Conservation (phyloP, 2,329 filamentous ascomycete genomes). For the Alternaria rosae region DNA sequence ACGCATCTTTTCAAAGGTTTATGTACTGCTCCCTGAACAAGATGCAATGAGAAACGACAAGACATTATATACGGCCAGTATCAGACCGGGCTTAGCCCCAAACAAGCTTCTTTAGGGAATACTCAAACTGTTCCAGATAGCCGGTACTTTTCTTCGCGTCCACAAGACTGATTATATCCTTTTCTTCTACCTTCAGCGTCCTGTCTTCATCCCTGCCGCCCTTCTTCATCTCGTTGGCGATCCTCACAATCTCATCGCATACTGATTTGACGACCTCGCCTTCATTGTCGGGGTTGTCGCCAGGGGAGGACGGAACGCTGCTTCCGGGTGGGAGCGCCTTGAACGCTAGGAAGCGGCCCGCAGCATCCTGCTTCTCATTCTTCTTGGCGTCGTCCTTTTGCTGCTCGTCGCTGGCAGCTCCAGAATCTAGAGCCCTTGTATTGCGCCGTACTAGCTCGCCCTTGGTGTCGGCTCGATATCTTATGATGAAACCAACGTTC, state of each 20-base stretch:
- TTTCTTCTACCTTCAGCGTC: slow-evolving; percentile 57
- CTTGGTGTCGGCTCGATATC: slow-evolving; percentile 75
- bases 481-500: slow-evolving; percentile 85
- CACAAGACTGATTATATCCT: slow-evolving; percentile 80
- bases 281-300: slow-evolving; percentile 53
- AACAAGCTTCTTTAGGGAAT: slow-evolving; percentile 91
- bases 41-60: not conserved
- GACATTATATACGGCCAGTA: not conserved
- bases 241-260: slow-evolving; percentile 77
- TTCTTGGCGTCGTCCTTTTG: slow-evolving; percentile 16
- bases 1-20: not conserved
- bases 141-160: slow-evolving; percentile 90
- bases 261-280: slow-evolving; percentile 68
- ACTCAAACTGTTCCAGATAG: slow-evolving; percentile 83
- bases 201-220: slow-evolving; percentile 49
- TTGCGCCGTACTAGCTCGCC: slow-evolving; percentile 80
- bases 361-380: slow-evolving; percentile 29
- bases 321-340: slow-evolving; percentile 62
- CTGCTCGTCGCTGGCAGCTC: slow-evolving; percentile 37
- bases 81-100: slow-evolving; percentile 63
- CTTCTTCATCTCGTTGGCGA: slow-evolving; percentile 62
- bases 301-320: slow-evolving; percentile 40
- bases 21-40: not conserved
- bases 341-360: slow-evolving; percentile 58
- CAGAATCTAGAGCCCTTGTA: slow-evolving; percentile 75